Conservation (phyloP, 2,329 filamentous ascomycete species). For the Neofusicoccum laricinum region DNA sequence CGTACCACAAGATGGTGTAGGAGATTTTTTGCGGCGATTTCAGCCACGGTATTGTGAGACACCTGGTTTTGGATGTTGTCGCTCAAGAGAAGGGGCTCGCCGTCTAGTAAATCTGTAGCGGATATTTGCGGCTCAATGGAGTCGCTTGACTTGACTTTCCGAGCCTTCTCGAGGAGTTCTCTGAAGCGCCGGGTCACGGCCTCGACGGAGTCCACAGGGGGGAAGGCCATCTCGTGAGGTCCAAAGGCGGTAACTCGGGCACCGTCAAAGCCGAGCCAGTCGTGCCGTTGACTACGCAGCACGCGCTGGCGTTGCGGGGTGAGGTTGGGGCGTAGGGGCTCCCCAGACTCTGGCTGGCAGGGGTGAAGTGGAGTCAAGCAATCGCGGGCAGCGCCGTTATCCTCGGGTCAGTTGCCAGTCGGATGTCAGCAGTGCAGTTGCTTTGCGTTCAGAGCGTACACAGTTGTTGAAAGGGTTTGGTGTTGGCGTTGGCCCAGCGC, state of each 20-base stretch:
- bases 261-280: not conserved
- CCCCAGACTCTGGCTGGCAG: not conserved
- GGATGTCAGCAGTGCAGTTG: not conserved
- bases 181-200: slow-evolving; percentile 34
- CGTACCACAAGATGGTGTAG: slow-evolving; percentile 79
- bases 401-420: not conserved
- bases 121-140: slow-evolving; percentile 45
- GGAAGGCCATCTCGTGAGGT: slow-evolving; percentile 26
- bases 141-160: slow-evolving; percentile 37
- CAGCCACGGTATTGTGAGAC: slow-evolving; percentile 64
- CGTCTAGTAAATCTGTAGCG: slow-evolving; percentile 36
- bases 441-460: not conserved
- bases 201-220: slow-evolving; percentile 25
- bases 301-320: not conserved
- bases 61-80: slow-evolving; percentile 42
- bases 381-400: not conserved
- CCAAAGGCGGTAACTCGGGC: too few relatives aligned
- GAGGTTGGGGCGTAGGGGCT: not conserved
- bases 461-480: not conserved
- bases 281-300: not conserved
- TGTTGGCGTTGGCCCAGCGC: not conserved
- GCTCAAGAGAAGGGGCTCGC: slow-evolving; percentile 27
- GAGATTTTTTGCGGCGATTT: slow-evolving; percentile 76
- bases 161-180: slow-evolving; percentile 40
- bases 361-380: not conserved